phyloP scores from a whole-genome alignment of 1,139 yeast genomes.

The Candida mesenterica region DNA sequence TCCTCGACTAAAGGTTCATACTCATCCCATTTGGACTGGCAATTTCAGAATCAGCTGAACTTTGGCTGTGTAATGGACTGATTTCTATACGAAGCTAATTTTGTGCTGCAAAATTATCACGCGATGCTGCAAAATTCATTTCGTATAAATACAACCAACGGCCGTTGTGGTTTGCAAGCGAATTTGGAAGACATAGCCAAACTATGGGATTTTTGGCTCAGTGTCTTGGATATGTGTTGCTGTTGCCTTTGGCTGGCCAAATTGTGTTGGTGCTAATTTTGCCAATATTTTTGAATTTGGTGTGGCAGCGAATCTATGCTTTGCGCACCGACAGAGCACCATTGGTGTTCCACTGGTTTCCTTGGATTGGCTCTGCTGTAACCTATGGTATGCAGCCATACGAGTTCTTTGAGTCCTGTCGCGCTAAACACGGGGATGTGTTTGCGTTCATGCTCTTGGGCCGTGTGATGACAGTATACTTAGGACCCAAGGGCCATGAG shows the following conservation, averaged over 20 bases:
- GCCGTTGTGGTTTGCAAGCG: background rate
- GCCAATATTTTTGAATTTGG: slow-evolving; percentile 56
- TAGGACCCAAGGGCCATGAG: slow-evolving; percentile 97
- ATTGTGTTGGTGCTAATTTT: slow-evolving; percentile 32
- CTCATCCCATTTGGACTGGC: too few species aligned
- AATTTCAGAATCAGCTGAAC: too few species aligned
- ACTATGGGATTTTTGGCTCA: slow-evolving; percentile 1
- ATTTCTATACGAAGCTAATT: background rate
- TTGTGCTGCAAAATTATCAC: background rate
- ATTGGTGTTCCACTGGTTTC: slow-evolving; percentile 85
- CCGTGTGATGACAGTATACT: slow-evolving; percentile 87
- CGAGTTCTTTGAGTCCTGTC: slow-evolving; percentile 76
- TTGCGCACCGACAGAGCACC: slow-evolving; percentile 82
- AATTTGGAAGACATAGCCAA: background rate
- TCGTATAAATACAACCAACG: background rate
- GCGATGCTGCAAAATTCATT: slow-evolving; percentile 1
- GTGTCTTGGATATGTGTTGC: background rate
- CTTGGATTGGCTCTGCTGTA: slow-evolving; percentile 93
- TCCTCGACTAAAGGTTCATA: too few species aligned
- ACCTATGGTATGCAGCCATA: slow-evolving; percentile 90
- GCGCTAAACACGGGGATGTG: slow-evolving; percentile 82
- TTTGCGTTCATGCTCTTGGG: slow-evolving; percentile 89
- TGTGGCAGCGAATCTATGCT: slow-evolving; percentile 69
- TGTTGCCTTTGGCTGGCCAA: slow-evolving; percentile 14
- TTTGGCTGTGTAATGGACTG: background rate